Evolutionary conservation across 1,284 basidiomycete species (phyloP).

Genomic region (Puccinia triticina): DNA sequence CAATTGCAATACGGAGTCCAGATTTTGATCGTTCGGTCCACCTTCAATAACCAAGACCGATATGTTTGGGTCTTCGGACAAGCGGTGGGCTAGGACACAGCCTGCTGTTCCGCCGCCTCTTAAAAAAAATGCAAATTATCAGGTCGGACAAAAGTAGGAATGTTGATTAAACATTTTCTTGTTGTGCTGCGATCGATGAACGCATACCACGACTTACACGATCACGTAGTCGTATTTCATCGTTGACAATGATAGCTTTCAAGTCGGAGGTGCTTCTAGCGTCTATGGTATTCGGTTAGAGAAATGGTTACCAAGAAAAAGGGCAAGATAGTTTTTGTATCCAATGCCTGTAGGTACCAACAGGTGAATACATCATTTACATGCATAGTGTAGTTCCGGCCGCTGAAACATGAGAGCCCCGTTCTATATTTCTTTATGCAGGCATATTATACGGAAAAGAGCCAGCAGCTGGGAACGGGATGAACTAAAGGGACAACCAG

Average conservation of each 20-base stretch:
- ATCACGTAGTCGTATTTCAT: constrained; percentile 36
- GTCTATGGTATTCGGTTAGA: neutral
- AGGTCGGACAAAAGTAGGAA: no score
- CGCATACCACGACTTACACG: neutral
- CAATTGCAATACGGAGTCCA: constrained; percentile 58
- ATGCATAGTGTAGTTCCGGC: neutral
- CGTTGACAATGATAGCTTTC: neutral
- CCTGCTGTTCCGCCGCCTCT: constrained; percentile 58
- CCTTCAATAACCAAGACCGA: constrained; percentile 61
- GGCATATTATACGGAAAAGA: no score
- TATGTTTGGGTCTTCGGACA: constrained; percentile 59
- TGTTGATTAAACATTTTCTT: neutral
- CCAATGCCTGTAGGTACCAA: no score
- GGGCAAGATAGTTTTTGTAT: no score
- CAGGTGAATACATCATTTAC: neutral
- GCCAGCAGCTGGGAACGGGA: no score
- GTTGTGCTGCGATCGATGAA: neutral
- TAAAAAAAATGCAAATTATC: neutral
- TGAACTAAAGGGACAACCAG: no score
- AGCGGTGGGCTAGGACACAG: constrained; percentile 60
- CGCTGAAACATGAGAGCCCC: neutral
- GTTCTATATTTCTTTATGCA: no score
- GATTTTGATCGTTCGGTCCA: constrained; percentile 58
- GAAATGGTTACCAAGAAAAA: no score
- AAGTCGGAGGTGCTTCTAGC: neutral